Conservation (phyloP, 345 rosid species). For the Mercurialis annua region DNA sequence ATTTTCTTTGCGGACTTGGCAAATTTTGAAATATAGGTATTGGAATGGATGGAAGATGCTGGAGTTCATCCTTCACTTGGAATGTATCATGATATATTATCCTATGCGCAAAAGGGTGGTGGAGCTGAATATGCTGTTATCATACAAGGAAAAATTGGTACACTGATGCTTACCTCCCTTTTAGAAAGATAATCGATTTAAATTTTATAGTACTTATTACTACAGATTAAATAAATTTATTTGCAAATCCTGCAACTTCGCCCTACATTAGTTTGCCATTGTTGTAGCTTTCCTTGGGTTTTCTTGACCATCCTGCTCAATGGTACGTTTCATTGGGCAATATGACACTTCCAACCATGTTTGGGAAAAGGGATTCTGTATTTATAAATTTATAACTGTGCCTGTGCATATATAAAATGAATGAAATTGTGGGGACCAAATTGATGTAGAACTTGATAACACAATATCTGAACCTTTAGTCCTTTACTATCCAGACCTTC, state of each 20-base stretch:
- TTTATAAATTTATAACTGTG: background rate
- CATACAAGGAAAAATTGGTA: slow-evolving; percentile 60
- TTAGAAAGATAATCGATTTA: background rate
- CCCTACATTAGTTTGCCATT: background rate
- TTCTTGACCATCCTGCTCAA: background rate
- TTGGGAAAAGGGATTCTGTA: background rate
- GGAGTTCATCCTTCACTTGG: slow-evolving; percentile 60
- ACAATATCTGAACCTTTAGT: background rate
- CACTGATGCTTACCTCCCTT: slow-evolving; percentile 23
- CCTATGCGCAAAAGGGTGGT: slow-evolving; percentile 59
- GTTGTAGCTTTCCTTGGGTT: background rate
- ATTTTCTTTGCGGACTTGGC: background rate
- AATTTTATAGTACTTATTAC: background rate
- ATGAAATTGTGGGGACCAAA: background rate
- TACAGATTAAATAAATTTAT: background rate
- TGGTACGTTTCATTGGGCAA: background rate
- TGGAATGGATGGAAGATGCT: slow-evolving; percentile 82
- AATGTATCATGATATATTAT: slow-evolving; percentile 61
- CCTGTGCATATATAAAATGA: background rate
- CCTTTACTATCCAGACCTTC: background rate
- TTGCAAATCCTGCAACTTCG: background rate
- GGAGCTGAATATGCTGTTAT: slow-evolving; percentile 57
- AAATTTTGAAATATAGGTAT: slow-evolving; percentile 45
- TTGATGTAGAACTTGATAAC: background rate
- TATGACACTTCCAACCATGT: background rate